These are phyloP conservation scores for Stagonosporopsis cucurbitacearum DNA, from an alignment of 2,329 filamentous ascomycete genomes.

Conservation along the genomic window DNA sequence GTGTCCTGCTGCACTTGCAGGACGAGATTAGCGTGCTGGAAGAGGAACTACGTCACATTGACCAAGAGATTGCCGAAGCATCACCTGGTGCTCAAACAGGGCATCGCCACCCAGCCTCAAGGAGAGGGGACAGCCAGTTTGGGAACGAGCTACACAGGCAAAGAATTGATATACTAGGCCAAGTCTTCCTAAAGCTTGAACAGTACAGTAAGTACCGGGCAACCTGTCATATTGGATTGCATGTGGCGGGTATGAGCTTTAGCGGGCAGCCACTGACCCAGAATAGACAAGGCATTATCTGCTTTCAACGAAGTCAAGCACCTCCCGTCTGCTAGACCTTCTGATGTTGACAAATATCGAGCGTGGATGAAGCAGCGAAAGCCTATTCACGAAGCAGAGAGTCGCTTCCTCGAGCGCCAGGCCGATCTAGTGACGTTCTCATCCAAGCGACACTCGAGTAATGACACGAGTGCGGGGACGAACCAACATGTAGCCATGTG, in stretches of 20 bases:
- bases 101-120: slow-evolving; percentile 61
- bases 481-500: slow-evolving; percentile 39
- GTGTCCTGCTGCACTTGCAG: slow-evolving; percentile 81
- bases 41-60: slow-evolving; percentile 74
- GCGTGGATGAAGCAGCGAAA: slow-evolving; percentile 62
- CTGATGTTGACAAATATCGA: slow-evolving; percentile 62
- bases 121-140: slow-evolving; percentile 62
- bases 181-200: slow-evolving; percentile 69
- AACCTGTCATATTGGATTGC: slow-evolving; percentile 4
- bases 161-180: slow-evolving; percentile 65
- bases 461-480: slow-evolving; percentile 18
- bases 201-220: slow-evolving; percentile 66
- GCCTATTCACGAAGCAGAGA: slow-evolving; percentile 66
- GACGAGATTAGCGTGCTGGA: slow-evolving; percentile 85
- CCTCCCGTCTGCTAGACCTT: slow-evolving; percentile 56
- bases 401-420: slow-evolving; percentile 62
- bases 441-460: slow-evolving; percentile 25
- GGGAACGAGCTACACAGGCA: slow-evolving; percentile 66
- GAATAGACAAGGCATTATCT: slow-evolving; percentile 58
- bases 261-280: slow-evolving; percentile 9
- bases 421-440: slow-evolving; percentile 61
- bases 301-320: slow-evolving; percentile 63
- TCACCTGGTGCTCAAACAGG: slow-evolving; percentile 37
- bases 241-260: not conserved
- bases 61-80: slow-evolving; percentile 62